Base-by-base conservation (phyloP, 192 early-diverging fungal species). In the Coemansia sp. region DNA sequence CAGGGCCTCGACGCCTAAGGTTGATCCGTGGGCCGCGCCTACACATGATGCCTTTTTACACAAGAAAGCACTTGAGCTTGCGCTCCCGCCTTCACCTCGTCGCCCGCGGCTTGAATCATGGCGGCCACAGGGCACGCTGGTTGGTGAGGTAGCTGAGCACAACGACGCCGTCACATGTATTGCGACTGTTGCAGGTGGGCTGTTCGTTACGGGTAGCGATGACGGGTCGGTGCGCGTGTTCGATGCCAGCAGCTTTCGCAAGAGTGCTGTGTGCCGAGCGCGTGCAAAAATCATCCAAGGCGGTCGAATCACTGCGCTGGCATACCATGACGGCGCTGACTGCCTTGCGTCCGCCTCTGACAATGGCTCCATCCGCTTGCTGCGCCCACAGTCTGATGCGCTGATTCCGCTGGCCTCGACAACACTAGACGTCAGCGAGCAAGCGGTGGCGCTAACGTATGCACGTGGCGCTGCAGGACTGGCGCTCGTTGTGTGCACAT, bases 141-240 rank as follows among this genome's bases (percentile, higher is more conserved):
- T 95, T 14, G 91, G 90, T 9, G 88, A 92, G 58, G 74, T 96
- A 19, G 80, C 84, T 10, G 94, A 98, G 59, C 96, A 98, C 64
- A 92, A 85, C 23, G 88, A 84, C n/a, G 62, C 88, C 2, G 82
- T 96, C 18, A 88, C 88, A 23, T 86, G 88, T 52, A 70, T 94
- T 7, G 81, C 72, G 0, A 81, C 91, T 1, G 87, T 90, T 3
- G 83, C 84, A 12, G 90, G 93, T 68, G 87, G 83, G 4, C 76
- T 90, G 47, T 90, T 97, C 74, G 89, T 90, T 9, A 88, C 92
- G 0, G 92, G 88, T 48, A 92, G 93, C 19, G 87, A 90, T 27
- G 94, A 96, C 69, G 92, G 92, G 26, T 86, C 85, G 2, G 83
- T 92, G 14, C 87, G 87, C 56, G 85, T 94, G 55, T 97, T 94